Percentiles rank a stretch among this genome's conserved stretches.
phyloP scores from a whole-genome alignment of 176 grass and related monocot species.

The Zizania latifolia region DNA sequence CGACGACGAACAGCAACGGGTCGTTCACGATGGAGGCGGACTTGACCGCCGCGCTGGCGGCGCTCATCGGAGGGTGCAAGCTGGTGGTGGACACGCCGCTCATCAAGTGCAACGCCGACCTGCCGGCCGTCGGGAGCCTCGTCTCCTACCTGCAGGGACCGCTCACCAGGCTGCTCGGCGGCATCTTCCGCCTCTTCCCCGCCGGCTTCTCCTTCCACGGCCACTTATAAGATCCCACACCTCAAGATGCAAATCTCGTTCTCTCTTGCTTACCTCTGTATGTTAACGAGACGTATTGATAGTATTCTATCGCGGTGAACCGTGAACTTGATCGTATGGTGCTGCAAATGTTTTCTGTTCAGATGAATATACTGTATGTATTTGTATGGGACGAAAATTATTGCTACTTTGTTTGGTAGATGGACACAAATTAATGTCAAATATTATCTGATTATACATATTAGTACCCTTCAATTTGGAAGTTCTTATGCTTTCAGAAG shows the following conservation, averaged over 20 bases:
- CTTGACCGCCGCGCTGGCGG: conserved; percentile 28
- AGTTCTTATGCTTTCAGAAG: background rate
- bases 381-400: background rate
- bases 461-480: background rate
- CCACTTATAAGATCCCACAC: background rate
- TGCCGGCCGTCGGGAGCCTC: conserved; percentile 32
- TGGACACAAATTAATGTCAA: background rate
- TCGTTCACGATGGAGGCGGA: conserved; percentile 43
- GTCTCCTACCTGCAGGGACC: conserved; percentile 48
- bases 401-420: background rate
- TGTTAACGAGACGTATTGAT: no score
- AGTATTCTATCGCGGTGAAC: no score
- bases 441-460: background rate
- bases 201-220: conserved; percentile 45
- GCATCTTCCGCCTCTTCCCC: conserved; percentile 39
- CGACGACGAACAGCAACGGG: conserved; percentile 53
- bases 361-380: background rate
- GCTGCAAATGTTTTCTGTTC: background rate
- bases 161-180: conserved; percentile 35
- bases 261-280: no score
- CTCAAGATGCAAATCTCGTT: background rate
- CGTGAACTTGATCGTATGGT: no score
- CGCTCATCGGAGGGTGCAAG: conserved; percentile 44
- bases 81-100: conserved; percentile 59
- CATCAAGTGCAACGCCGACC: conserved; percentile 46